These are phyloP conservation scores for Podospora sp. DNA, from an alignment of 495 filamentous ascomycete genomes.

Conservation along the genomic window DNA sequence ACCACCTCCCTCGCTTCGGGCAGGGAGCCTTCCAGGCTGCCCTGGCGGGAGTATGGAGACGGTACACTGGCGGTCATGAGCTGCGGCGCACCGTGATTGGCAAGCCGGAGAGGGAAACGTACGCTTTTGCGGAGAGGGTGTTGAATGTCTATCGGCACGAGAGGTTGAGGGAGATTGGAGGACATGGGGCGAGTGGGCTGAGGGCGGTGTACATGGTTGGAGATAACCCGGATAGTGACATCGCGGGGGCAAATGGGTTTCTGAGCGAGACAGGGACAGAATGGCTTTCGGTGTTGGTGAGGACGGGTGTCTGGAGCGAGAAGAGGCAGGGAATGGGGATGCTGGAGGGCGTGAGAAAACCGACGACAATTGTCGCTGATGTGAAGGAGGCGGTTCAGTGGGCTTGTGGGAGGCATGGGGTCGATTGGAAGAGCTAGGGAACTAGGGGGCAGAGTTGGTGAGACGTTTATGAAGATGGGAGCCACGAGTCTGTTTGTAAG, in stretches of 20 bases:
- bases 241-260: slow-evolving; percentile 83
- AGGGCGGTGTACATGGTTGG: slow-evolving; percentile 92
- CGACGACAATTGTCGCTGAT: slow-evolving; percentile 65
- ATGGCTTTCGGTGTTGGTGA: slow-evolving; percentile 82
- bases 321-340: slow-evolving; percentile 38
- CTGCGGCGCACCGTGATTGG: slow-evolving; percentile 73
- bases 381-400: slow-evolving; percentile 51
- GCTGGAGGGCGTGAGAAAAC: slow-evolving; percentile 37
- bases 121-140: slow-evolving; percentile 77
- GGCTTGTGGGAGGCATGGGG: slow-evolving; percentile 35
- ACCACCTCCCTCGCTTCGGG: slow-evolving; percentile 85
- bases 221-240: slow-evolving; percentile 93
- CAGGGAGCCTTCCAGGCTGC: slow-evolving; percentile 90
- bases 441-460: not conserved
- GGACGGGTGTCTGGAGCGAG: slow-evolving; percentile 77
- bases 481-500: not conserved
- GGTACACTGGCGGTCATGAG: slow-evolving; percentile 65
- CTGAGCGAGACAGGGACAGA: slow-evolving; percentile 62
- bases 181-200: slow-evolving; percentile 43
- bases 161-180: slow-evolving; percentile 39
- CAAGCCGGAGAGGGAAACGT: slow-evolving; percentile 78
- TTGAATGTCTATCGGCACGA: slow-evolving; percentile 61
- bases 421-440: slow-evolving; percentile 33
- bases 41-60: slow-evolving; percentile 74
- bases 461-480: too few relatives aligned